Evolutionary conservation across 352 stramenopile species (phyloP).

Genomic region (Phytophthora lateralis): DNA sequence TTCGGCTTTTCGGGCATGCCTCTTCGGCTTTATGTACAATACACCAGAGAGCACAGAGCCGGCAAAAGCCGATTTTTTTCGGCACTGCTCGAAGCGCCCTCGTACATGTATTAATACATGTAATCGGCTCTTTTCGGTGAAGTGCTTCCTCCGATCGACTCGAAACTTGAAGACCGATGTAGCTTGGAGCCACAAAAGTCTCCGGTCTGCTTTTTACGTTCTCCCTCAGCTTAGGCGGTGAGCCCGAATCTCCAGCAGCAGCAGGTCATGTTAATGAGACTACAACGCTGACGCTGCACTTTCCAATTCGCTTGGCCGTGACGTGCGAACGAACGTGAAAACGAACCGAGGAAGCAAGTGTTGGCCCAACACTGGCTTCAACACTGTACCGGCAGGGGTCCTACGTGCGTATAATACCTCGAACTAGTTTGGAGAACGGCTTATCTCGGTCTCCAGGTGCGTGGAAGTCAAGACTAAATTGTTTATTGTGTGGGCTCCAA

Average conservation of each 20-base stretch:
- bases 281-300: constrained; percentile 21
- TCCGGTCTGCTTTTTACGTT: constrained; percentile 7
- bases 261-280: background rate
- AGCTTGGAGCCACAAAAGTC: constrained; percentile 15
- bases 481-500: no score
- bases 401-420: no score
- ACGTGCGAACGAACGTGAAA: background rate
- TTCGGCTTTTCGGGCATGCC: no score
- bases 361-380: background rate
- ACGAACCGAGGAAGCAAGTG: background rate
- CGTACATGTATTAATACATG: no score
- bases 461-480: background rate
- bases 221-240: background rate
- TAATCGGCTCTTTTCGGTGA: no score
- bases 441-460: background rate
- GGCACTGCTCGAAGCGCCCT: no score
- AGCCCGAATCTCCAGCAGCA: constrained; percentile 1
- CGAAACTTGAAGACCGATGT: constrained; percentile 15
- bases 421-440: no score
- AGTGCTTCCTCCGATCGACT: background rate
- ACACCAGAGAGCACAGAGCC: no score
- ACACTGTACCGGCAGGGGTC: no score
- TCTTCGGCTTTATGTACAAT: no score
- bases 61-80: no score
- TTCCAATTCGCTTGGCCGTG: constrained; percentile 7